These are phyloP conservation scores for Echinochloa phyllopogon DNA, from an alignment of 176 grass and related monocot species.

Conservation along the genomic window DNA sequence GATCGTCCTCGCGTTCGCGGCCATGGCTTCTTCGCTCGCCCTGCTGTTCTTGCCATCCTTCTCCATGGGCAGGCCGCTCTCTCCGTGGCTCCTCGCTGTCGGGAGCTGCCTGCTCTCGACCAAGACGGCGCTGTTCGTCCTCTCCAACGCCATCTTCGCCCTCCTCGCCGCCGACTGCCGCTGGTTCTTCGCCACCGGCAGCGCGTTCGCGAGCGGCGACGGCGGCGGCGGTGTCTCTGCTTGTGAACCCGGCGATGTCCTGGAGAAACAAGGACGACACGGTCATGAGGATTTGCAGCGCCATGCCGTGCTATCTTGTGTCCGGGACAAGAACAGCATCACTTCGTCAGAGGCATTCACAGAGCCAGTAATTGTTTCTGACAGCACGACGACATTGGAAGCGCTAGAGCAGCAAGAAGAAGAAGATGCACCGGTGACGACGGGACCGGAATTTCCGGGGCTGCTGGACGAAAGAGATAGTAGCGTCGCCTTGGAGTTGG, in stretches of 20 bases:
- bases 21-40: constrained; percentile 6
- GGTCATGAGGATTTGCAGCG: not conserved
- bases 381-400: not conserved
- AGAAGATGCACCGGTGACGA: not conserved
- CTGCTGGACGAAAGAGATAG: not conserved
- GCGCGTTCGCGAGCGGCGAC: not conserved
- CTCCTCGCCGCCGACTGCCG: constrained; percentile 36
- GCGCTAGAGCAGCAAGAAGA: not conserved
- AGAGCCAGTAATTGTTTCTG: not conserved
- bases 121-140: constrained; percentile 39
- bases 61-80: not conserved
- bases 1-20: not conserved
- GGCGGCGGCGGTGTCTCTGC: not conserved
- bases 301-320: not conserved
- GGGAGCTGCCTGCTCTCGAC: not conserved
- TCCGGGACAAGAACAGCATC: not conserved
- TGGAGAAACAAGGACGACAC: not conserved
- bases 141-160: constrained; percentile 43
- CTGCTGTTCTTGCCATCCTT: not conserved
- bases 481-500: not conserved
- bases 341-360: not conserved
- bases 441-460: not conserved
- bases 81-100: not conserved
- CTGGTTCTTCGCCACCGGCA: not conserved
- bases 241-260: not conserved